phyloP scores from a whole-genome alignment of 176 grass and related monocot species.

The Paspalum vaginatum region DNA sequence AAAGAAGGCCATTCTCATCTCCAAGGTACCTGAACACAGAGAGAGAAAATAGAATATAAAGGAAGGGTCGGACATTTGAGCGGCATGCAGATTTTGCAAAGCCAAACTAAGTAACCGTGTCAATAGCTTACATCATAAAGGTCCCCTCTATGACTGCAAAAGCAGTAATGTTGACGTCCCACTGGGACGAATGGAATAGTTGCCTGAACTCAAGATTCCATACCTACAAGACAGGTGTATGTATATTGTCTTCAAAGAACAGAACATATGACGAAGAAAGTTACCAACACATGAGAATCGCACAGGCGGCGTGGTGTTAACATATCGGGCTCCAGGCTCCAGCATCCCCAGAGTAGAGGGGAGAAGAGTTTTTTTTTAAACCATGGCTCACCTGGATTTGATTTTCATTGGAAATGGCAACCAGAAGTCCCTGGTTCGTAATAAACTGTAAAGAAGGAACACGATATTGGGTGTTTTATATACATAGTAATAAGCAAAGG shows the following conservation, averaged over 20 bases:
- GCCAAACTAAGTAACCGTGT: slow-evolving; percentile 27
- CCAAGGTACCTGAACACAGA: slow-evolving; percentile 80
- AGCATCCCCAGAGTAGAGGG: not conserved
- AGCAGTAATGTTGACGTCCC: slow-evolving; percentile 89
- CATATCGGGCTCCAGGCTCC: not conserved
- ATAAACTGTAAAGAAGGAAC: slow-evolving; percentile 70
- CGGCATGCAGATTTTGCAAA: slow-evolving; percentile 3
- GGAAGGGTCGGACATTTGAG: slow-evolving; percentile 4
- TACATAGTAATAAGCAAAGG: not conserved
- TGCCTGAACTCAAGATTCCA: slow-evolving; percentile 98
- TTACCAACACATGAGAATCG: slow-evolving; percentile 8
- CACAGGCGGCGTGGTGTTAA: not conserved
- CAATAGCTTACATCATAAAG: slow-evolving; percentile 72
- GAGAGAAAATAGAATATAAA: not conserved
- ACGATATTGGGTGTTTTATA: not conserved
- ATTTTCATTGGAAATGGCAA: slow-evolving; percentile 92
- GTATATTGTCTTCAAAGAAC: not conserved
- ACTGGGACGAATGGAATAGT: slow-evolving; percentile 66
- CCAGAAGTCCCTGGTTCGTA: slow-evolving; percentile 78
- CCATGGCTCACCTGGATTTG: slow-evolving; percentile 76
- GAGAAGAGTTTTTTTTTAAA: not conserved
- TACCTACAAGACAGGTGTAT: slow-evolving; percentile 48
- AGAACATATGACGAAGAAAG: slow-evolving; percentile 12
- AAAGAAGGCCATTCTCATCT: slow-evolving; percentile 89
- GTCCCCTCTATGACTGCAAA: slow-evolving; percentile 80